These are phyloP conservation scores for Wickerhamomyces silvicola DNA, from an alignment of 805 yeast species.

Conservation along the genomic window DNA sequence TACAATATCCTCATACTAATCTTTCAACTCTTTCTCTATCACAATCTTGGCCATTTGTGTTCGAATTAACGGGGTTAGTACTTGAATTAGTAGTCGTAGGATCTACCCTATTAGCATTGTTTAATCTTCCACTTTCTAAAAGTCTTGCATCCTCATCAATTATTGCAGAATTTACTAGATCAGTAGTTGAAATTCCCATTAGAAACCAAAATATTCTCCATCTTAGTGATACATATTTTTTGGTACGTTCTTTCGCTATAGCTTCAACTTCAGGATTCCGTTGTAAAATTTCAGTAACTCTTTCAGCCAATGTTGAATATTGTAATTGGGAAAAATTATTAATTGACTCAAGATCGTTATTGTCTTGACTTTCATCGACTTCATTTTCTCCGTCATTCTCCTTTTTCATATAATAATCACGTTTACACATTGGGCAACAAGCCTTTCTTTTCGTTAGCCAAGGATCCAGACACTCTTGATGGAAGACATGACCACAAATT, in stretches of 20 bases:
- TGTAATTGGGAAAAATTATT: conserved; percentile 25
- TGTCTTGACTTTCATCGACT: conserved; percentile 22
- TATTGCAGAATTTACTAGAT: conserved; percentile 49
- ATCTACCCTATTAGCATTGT: too few species aligned
- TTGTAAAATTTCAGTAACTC: conserved; percentile 34
- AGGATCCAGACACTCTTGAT: conserved; percentile 71
- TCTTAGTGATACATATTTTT: conserved; percentile 25
- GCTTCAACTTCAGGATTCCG: conserved; percentile 40
- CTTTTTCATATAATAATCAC: conserved; percentile 44
- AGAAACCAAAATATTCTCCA: conserved; percentile 42
- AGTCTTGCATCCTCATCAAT: conserved; percentile 26
- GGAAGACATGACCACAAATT: conserved; percentile 80
- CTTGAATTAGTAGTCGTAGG: too few species aligned
- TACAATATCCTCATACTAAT: conserved; percentile 11
- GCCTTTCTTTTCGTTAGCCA: conserved; percentile 74
- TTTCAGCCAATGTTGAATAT: conserved; percentile 34
- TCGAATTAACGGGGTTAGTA: background rate
- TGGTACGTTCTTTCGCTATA: conserved; percentile 35
- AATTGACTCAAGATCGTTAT: conserved; percentile 17
- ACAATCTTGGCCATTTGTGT: background rate
- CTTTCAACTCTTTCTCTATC: conserved; percentile 10
- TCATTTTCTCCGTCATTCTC: conserved; percentile 6
- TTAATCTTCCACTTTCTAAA: conserved; percentile 13
- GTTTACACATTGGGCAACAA: conserved; percentile 79
- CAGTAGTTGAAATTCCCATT: conserved; percentile 46